Evolutionary conservation across 768 basidiomycete genomes (phyloP).

Genomic region (Pisolithus microcarpus): DNA sequence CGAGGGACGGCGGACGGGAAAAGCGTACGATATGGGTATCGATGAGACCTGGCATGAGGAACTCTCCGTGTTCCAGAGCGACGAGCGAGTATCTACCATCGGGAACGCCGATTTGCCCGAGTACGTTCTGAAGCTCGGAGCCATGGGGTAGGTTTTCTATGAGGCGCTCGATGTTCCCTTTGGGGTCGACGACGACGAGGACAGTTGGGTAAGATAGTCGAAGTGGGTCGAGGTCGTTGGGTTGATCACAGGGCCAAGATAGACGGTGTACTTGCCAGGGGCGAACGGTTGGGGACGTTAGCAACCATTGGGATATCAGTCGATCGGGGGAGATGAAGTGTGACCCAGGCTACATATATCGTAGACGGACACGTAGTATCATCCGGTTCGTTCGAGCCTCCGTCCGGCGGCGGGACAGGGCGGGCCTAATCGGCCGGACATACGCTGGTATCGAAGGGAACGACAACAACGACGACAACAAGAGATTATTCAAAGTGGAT

Average conservation of each 20-base stretch:
- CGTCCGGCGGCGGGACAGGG: too few species aligned
- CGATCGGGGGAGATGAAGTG: too few species aligned
- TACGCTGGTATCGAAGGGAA: too few species aligned
- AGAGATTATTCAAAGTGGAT: too few species aligned
- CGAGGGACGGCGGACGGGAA: not conserved
- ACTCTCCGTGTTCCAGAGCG: slow-evolving; percentile 46
- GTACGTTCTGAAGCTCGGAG: slow-evolving; percentile 43
- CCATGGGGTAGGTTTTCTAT: slow-evolving; percentile 45
- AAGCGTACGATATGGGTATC: slow-evolving; percentile 83
- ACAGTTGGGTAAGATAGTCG: slow-evolving; percentile 41
- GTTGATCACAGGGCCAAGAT: slow-evolving; percentile 54
- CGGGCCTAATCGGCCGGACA: too few species aligned
- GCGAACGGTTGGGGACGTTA: not conserved
- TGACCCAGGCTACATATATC: too few species aligned
- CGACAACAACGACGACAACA: too few species aligned
- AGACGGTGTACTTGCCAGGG: slow-evolving; percentile 29
- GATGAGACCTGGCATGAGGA: slow-evolving; percentile 81
- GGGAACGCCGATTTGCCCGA: slow-evolving; percentile 40
- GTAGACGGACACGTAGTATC: too few species aligned
- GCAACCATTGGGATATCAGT: not conserved
- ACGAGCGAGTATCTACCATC: slow-evolving; percentile 29
- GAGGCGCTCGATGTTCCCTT: slow-evolving; percentile 60
- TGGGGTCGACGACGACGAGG: slow-evolving; percentile 44
- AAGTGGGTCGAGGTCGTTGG: slow-evolving; percentile 39
- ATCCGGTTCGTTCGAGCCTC: too few species aligned